Evolutionary conservation across 768 basidiomycete species (phyloP).

Genomic region (Omphalotus guepiniiformis): DNA sequence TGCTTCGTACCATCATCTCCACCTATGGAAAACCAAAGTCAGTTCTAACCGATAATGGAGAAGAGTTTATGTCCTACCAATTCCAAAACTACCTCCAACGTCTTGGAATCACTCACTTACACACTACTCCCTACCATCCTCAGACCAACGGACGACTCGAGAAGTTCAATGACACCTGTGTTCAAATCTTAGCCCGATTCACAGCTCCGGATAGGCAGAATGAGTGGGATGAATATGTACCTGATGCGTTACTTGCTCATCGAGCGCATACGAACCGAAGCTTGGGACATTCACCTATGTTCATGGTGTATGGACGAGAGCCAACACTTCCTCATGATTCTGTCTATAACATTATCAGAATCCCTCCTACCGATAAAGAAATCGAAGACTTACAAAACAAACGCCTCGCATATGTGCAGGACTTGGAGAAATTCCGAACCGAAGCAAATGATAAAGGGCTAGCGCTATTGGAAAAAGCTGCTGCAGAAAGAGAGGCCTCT

Average conservation of each 20-base stretch:
- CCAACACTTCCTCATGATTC: constrained; percentile 14
- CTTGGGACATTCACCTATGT: constrained; percentile 12
- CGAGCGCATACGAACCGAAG: constrained; percentile 12
- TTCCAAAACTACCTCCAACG: constrained; percentile 10
- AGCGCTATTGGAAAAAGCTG: constrained; percentile 12
- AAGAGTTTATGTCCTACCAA: constrained; percentile 19
- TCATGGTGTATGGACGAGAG: constrained; percentile 13
- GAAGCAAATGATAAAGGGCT: constrained; percentile 15
- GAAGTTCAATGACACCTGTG: constrained; percentile 9
- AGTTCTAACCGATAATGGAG: constrained; percentile 17
- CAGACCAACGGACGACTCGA: constrained; percentile 8
- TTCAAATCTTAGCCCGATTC: constrained; percentile 13
- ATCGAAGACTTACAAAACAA: constrained; percentile 13
- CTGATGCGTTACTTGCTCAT: constrained; percentile 15
- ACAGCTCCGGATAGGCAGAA: constrained; percentile 10
- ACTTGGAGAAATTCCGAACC: constrained; percentile 13
- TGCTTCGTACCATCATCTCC: constrained; percentile 11
- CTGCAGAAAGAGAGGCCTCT: constrained; percentile 10
- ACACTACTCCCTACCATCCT: constrained; percentile 12
- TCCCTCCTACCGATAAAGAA: constrained; percentile 16
- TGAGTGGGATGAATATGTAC: constrained; percentile 17
- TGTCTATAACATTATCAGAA: constrained; percentile 10
- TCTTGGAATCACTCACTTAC: constrained; percentile 14
- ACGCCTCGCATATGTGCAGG: constrained; percentile 15
- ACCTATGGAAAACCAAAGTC: constrained; percentile 14